Evolutionary conservation across 306 rosid species (phyloP).

Genomic region (Lablab purpureus): DNA sequence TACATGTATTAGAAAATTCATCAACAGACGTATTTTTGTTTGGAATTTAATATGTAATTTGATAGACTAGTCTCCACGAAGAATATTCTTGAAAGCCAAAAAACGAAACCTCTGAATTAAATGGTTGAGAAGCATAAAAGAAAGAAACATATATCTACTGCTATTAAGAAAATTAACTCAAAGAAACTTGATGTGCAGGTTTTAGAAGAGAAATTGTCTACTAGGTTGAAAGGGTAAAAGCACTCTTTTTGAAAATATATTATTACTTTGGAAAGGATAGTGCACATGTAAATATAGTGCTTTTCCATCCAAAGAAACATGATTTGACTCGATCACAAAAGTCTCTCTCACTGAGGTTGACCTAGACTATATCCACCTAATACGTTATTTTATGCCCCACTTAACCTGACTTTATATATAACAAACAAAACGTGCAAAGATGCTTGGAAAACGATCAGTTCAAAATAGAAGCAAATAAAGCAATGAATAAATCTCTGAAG

Average conservation of each 20-base stretch:
- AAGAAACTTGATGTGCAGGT: slow-evolving; percentile 14
- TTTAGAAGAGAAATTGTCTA: background rate
- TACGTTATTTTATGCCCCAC: slow-evolving; percentile 43
- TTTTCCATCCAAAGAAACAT: slow-evolving; percentile 42
- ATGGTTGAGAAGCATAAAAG: slow-evolving; percentile 7
- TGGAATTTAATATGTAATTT: background rate
- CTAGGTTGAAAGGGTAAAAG: background rate
- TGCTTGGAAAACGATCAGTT: background rate
- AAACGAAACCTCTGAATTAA: background rate
- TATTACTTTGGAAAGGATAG: no score
- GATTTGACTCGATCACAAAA: slow-evolving; percentile 55
- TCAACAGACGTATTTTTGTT: background rate
- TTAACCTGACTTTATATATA: no score
- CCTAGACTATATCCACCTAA: slow-evolving; percentile 50
- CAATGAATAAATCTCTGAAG: slow-evolving; percentile 1
- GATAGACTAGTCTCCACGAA: background rate
- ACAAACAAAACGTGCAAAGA: background rate
- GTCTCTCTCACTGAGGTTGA: slow-evolving; percentile 52
- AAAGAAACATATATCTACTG: background rate
- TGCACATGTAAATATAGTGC: background rate
- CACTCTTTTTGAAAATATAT: no score
- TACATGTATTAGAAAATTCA: background rate
- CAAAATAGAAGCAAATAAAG: slow-evolving; percentile 11
- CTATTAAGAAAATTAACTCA: slow-evolving; percentile 8
- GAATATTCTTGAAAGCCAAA: background rate